Evolutionary conservation across 352 stramenopile genomes (phyloP), one percentile per base, ranked within the genome.

Genomic region (Phytophthora meadii): DNA sequence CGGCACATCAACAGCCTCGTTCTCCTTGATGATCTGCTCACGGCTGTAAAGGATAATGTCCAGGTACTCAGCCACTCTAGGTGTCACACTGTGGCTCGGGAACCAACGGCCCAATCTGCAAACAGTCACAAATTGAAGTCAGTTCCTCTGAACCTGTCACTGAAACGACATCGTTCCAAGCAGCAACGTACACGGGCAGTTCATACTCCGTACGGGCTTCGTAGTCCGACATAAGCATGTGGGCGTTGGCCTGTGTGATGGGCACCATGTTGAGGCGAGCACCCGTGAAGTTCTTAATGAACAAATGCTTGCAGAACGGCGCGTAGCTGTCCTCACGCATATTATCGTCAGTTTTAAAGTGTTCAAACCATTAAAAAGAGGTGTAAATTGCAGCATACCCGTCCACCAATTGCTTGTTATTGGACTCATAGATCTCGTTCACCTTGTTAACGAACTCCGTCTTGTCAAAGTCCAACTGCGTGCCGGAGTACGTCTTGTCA

Each of bases 271-370:
- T 95, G 73, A 96, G 90, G 48, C 86, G 84, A 47, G 88, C 87
- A 39, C 92, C 87, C 22, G 85, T 93, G 67, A 98, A 97, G 80
- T 99, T 99, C 17, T 93, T 80, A 30, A 99, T 74, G 71, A 99
- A 99, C 30, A 99, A 54, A 79, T 99, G 97, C 86, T 99, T 99
- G 84, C 97, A 99, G 81, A 99, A 99, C 30, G 97, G 94, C 53
- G 97, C 97, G 72, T 99, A 99, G 22, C 93, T 97, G 34, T 46
- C 9, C 10, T 51, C 19, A 54, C 3, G 32, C 14, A 60, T 25
- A 25, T 5, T 6, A 25, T 47, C 28, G 46, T 63, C 50, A 61
- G 41, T 58, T 22, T 46, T 7, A 17, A 47, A 8, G n/a, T 0
- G 27, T 47, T 24, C 17, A 40, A 36, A 47, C 15, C 5, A 1